Evolutionary conservation across 768 basidiomycete genomes (phyloP).

Genomic region (Trametes meyenii): DNA sequence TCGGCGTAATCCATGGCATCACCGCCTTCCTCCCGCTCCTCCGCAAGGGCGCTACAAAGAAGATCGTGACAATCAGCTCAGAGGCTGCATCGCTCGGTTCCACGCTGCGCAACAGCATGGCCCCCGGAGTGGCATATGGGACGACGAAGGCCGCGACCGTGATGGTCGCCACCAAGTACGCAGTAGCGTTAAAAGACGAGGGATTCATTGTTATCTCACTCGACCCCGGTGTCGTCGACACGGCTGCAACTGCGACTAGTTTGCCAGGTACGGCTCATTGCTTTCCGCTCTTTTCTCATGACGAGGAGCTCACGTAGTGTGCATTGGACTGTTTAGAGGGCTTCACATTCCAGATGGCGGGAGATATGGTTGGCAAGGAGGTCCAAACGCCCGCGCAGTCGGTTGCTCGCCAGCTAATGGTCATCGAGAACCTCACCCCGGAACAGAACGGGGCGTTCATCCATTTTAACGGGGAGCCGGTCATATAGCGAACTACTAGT

Average conservation of each 20-base stretch:
- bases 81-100: conserved; percentile 35
- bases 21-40: conserved; percentile 45
- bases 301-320: too few species aligned
- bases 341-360: too few species aligned
- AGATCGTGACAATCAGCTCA: conserved; percentile 37
- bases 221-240: conserved; percentile 41
- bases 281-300: too few species aligned
- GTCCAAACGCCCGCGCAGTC: too few species aligned
- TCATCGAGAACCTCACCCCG: too few species aligned
- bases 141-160: conserved; percentile 43
- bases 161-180: conserved; percentile 44
- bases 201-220: conserved; percentile 39
- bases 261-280: too few species aligned
- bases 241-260: conserved; percentile 7
- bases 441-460: too few species aligned
- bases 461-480: too few species aligned
- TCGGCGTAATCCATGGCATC: conserved; percentile 40
- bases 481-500: too few species aligned
- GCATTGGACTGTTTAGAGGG: too few species aligned
- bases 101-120: conserved; percentile 16
- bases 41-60: conserved; percentile 35
- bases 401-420: too few species aligned
- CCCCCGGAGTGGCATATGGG: conserved; percentile 39
- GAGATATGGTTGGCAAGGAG: too few species aligned
- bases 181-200: conserved; percentile 34